phyloP scores from a whole-genome alignment of 306 rosid species.

The Prunus salicina region DNA sequence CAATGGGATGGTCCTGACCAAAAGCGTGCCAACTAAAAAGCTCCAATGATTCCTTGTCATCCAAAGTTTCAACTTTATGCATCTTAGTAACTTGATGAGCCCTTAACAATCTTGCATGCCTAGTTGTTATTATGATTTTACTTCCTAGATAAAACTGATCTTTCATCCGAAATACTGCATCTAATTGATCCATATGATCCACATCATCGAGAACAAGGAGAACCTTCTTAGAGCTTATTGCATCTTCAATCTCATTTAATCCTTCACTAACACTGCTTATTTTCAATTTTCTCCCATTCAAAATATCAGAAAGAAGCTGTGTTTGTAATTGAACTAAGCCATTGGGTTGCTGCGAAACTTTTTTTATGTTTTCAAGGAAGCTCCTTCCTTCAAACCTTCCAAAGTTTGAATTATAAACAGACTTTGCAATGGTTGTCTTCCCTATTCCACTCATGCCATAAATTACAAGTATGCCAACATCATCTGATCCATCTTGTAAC shows the following conservation, averaged over 20 bases:
- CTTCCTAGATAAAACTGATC: not conserved
- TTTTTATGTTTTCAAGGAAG: too few relatives aligned
- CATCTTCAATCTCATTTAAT: not conserved
- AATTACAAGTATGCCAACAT: too few relatives aligned
- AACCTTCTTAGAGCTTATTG: not conserved
- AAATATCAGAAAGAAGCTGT: not conserved
- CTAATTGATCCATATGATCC: constrained; percentile 1
- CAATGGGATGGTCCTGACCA: not conserved
- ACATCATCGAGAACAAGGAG: not conserved
- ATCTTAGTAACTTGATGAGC: not conserved
- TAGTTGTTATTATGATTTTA: constrained; percentile 5
- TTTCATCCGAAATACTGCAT: not conserved
- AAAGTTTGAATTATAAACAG: too few relatives aligned
- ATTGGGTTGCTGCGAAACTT: too few relatives aligned
- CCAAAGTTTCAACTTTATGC: not conserved
- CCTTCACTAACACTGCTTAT: not conserved
- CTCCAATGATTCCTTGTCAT: not conserved
- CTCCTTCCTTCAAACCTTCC: too few relatives aligned
- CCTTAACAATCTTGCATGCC: not conserved
- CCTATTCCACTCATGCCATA: too few relatives aligned
- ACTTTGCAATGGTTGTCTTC: too few relatives aligned
- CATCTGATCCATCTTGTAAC: too few relatives aligned
- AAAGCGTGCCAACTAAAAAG: constrained; percentile 6
- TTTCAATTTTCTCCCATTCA: not conserved
- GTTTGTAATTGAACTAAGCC: not conserved